Conservation (phyloP, 192 early-diverging fungal species). For the Umbelopsis vinacea region DNA sequence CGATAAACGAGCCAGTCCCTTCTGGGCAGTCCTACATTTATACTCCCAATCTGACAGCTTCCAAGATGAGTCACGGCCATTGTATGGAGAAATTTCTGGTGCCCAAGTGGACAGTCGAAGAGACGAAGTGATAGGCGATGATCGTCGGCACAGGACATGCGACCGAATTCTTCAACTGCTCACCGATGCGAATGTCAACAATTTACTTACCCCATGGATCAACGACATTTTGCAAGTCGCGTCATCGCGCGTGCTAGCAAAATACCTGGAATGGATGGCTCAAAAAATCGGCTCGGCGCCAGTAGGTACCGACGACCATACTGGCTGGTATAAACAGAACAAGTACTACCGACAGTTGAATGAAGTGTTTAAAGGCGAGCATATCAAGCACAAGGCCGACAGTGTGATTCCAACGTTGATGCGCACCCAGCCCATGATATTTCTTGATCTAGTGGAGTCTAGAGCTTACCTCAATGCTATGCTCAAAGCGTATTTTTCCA, state of each 20-base stretch:
- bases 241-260: conserved; percentile 2
- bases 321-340: neutral
- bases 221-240: conserved; percentile 29
- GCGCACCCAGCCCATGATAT: neutral
- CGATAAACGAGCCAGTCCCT: conserved; percentile 24
- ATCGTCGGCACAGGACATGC: conserved; percentile 3
- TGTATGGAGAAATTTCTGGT: conserved; percentile 28
- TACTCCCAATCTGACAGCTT: conserved; percentile 15
- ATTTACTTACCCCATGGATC: conserved; percentile 16
- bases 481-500: conserved; percentile 27
- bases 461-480: neutral
- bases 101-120: conserved; percentile 21
- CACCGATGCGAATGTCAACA: neutral
- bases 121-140: conserved; percentile 4
- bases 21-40: conserved; percentile 29
- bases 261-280: conserved; percentile 33
- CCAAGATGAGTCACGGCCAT: neutral
- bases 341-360: neutral
- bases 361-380: conserved; percentile 14
- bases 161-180: conserved; percentile 19
- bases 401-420: conserved; percentile 28
- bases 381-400: conserved; percentile 1
- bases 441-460: conserved; percentile 2
- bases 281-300: neutral
- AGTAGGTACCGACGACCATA: neutral